Evolutionary conservation across 306 rosid genomes (phyloP), one percentile per base, ranked within the genome.

Genomic region (Luffa acutangula): DNA sequence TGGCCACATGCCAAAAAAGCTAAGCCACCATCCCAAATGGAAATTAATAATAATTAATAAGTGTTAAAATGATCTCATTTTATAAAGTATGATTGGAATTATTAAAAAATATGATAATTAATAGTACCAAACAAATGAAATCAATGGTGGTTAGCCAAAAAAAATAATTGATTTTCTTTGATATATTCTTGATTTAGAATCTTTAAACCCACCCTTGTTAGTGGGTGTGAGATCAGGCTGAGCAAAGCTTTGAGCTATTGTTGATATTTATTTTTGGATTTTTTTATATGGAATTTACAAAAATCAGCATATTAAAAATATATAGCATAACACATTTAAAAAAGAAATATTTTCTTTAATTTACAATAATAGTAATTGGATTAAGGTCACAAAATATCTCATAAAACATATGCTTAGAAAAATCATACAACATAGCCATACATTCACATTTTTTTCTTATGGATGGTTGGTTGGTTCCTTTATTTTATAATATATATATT

Each of bases 1-100:
- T 46, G 58, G 41, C 58, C 77, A 72, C 77, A 72, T 72, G 77
- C 56, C 77, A 6, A 48, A 72, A 69, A 46, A 45, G 58, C 58
- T 25, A 46, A 72, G 43, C 58, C 77, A 72, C 77, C 56, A 21
- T 46, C 77, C 9, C n/a, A 15, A 72, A 72, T 72, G 58, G 58
- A 42, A 25, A 48, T 72, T 48, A 72, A 72, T 17, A 45, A 70
- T 20, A 45, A 42, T 39, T 69, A 45, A 9, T 17, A 43, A 70
- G 37, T 43, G 74, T 15, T 18, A 18, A 43, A 60, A 69, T 69
- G 52, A 69, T 9, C 58, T 25, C 56, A 39, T 69, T 67, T 42
- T 69, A 37, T 65, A 65, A 69, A 43, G 53, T 20, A 69, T 69
- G 53, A 70, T 45, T 45, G 54, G 2, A 5, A 70, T 70, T 70